phyloP scores from a whole-genome alignment of 257 asterid genomes.

The Scutellaria galericulata region DNA sequence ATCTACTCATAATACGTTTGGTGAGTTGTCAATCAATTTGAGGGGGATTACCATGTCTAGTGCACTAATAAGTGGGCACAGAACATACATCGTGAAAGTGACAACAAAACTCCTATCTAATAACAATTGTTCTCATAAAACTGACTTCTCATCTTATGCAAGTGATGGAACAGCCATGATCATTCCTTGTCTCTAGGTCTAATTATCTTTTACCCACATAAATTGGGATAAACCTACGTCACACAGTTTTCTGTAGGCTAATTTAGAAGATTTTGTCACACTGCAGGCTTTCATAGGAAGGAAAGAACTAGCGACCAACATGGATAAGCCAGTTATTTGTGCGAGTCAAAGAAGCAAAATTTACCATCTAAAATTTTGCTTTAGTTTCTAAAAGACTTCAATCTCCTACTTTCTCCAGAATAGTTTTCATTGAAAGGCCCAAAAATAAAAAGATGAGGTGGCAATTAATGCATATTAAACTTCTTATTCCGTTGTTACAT shows the following conservation, averaged over 20 bases:
- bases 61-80: slow-evolving; percentile 15
- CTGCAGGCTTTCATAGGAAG: no score
- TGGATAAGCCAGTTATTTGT: neutral
- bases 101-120: slow-evolving; percentile 20
- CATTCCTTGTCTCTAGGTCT: slow-evolving; percentile 12
- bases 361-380: neutral
- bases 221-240: no score
- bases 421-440: neutral
- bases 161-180: neutral
- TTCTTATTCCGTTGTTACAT: neutral
- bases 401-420: slow-evolving; percentile 7
- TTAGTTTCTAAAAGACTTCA: neutral
- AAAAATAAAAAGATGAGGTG: neutral
- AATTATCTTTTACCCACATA: no score
- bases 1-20: slow-evolving; percentile 20
- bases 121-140: slow-evolving; percentile 6
- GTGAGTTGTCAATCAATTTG: slow-evolving; percentile 35
- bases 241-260: no score
- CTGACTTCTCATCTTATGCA: slow-evolving; percentile 17
- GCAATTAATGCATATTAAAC: neutral
- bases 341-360: neutral
- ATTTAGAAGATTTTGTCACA: neutral
- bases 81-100: slow-evolving; percentile 20
- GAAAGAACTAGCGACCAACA: neutral
- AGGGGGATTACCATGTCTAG: slow-evolving; percentile 21